phyloP scores from a whole-genome alignment of 441 rosid genomes.

The Gossypium lobatum region DNA sequence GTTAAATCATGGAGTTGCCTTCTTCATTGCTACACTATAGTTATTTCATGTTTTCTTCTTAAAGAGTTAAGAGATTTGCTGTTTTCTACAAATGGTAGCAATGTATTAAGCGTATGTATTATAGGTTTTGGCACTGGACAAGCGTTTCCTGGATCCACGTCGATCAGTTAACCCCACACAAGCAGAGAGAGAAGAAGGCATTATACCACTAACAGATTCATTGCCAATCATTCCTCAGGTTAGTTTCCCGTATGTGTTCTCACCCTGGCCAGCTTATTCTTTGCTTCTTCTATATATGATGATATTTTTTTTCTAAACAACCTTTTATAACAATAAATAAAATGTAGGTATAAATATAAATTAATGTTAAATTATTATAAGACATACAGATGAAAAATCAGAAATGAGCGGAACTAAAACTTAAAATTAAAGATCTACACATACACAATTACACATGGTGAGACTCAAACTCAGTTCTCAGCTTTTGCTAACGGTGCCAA shows the following conservation, averaged over 20 bases:
- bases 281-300: neutral
- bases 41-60: neutral
- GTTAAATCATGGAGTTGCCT: slow-evolving; percentile 13
- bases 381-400: too few species aligned
- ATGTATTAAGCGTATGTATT: neutral
- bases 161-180: slow-evolving; percentile 83
- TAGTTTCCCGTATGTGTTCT: slow-evolving; percentile 14
- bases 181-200: slow-evolving; percentile 97
- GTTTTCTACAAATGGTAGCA: slow-evolving; percentile 1
- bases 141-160: slow-evolving; percentile 94
- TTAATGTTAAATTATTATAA: too few species aligned
- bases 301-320: too few species aligned
- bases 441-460: too few species aligned
- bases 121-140: slow-evolving; percentile 95
- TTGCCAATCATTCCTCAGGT: slow-evolving; percentile 95
- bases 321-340: too few species aligned
- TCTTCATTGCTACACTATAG: neutral
- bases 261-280: neutral
- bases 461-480: too few species aligned
- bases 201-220: slow-evolving; percentile 86
- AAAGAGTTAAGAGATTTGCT: neutral
- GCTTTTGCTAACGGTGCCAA: too few species aligned
- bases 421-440: too few species aligned
- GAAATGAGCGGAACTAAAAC: too few species aligned
- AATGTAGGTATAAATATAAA: too few species aligned